Evolutionary conservation across 2,329 filamentous ascomycete species (phyloP), one percentile per base, ranked within the genome.

Genomic region (Fusarium albosuccineum): DNA sequence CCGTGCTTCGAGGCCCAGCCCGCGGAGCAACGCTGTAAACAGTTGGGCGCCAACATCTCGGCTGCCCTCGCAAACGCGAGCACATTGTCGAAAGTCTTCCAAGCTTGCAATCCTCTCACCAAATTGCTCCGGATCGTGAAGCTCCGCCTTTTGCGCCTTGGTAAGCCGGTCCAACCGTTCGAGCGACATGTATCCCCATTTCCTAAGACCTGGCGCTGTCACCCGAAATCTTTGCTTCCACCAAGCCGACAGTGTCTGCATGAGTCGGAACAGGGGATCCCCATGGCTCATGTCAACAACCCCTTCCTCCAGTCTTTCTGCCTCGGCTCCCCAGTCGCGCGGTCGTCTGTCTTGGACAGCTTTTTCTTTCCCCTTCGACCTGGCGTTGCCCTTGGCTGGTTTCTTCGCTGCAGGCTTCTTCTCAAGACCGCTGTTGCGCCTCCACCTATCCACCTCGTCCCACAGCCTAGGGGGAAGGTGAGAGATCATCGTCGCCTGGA

Each of bases 41-140:
- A 99, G 84, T 74, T 98, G 94, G 0, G 92, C 91, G 0, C 94
- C 94, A 4, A 96, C 85, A 77, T 98, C 96, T 66, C 94, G 87
- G 62, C 94, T 97, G 1, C 96, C 96, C 62, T 89, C 83, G 71
- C 92, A 93, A 33, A 82, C 81, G 65, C 87, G 87, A 2, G 95
- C 95, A 49, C 85, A 82, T 22, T 85, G 80, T 36, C 90, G 87
- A 64, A 97, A 94, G 5, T 89, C 88, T 1, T 89, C 82, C 1
- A 94, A 72, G 53, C 82, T 82, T n/a, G 81, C 79, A 3, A 97
- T 87, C 11, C 87, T 85, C 79, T 98, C 96, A 1, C 95, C 95
- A 74, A 95, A 93, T 6, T 81, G 81, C 45, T 87, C 83, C 0
- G 84, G 78, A 68, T 96, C 86, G 58, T 88, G 82, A 0, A 83